phyloP scores from a whole-genome alignment of 768 basidiomycete genomes.

The Tylopilus cervinicoccineus region DNA sequence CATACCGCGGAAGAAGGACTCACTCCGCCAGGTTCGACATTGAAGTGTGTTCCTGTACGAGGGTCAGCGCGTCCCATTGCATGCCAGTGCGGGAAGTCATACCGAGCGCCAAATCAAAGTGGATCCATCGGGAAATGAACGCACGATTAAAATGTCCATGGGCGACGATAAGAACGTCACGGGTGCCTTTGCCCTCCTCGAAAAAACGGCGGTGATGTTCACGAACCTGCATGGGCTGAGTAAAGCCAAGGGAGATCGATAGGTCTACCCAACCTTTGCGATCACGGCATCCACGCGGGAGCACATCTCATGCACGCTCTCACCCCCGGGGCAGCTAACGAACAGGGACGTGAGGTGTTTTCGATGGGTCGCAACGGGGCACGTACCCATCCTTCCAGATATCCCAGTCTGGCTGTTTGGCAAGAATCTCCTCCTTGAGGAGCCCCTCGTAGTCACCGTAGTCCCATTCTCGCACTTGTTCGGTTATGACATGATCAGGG shows the following conservation, averaged over 20 bases:
- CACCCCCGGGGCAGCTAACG: constrained; percentile 80
- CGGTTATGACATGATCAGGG: constrained; percentile 57
- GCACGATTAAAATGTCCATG: constrained; percentile 81
- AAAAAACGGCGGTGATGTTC: constrained; percentile 68
- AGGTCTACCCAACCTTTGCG: constrained; percentile 46
- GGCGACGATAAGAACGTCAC: constrained; percentile 86
- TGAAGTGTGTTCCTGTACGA: constrained; percentile 64
- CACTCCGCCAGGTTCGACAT: constrained; percentile 82
- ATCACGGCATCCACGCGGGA: constrained; percentile 75
- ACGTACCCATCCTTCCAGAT: constrained; percentile 84
- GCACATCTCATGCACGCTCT: constrained; percentile 77
- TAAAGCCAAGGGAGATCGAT: not conserved
- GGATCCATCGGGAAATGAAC: constrained; percentile 80
- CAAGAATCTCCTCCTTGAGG: constrained; percentile 69
- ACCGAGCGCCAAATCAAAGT: constrained; percentile 60
- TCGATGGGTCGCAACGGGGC: not conserved
- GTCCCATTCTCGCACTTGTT: constrained; percentile 81
- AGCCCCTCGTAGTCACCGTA: constrained; percentile 92
- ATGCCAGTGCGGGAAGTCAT: constrained; percentile 12
- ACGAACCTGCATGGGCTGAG: constrained; percentile 47
- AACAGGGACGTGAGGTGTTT: constrained; percentile 4
- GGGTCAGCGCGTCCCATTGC: constrained; percentile 7
- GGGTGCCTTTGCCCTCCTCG: constrained; percentile 59
- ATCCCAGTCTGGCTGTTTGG: constrained; percentile 56
- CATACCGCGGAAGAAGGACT: constrained; percentile 18